phyloP scores from a whole-genome alignment of 352 stramenopile species.

The Albugo candida region DNA sequence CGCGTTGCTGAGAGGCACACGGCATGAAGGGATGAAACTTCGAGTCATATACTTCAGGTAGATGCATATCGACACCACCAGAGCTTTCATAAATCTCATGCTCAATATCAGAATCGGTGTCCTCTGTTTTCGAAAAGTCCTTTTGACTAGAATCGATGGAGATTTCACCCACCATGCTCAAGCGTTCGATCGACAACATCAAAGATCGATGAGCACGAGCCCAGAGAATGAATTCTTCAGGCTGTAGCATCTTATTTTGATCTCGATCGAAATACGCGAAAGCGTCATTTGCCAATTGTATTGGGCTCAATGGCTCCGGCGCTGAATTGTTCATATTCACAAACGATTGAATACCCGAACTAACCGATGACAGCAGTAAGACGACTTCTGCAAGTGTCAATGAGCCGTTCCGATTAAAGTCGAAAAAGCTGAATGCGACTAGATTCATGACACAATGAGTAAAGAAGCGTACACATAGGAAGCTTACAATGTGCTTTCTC shows the following conservation, averaged over 20 bases:
- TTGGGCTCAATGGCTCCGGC: constrained; percentile 1
- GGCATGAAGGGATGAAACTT: background rate
- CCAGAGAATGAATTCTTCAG: constrained; percentile 70
- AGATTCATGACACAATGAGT: background rate
- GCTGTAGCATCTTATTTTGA: constrained; percentile 21
- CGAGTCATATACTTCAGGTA: background rate
- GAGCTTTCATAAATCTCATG: constrained; percentile 10
- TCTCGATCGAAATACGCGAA: constrained; percentile 34
- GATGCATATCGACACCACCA: background rate
- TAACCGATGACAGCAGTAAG: constrained; percentile 64
- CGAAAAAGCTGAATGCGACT: constrained; percentile 60
- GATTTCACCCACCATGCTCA: constrained; percentile 50
- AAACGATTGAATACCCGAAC: constrained; percentile 27
- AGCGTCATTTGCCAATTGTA: constrained; percentile 27
- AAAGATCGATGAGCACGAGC: constrained; percentile 67
- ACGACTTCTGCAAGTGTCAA: constrained; percentile 52
- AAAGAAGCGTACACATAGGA: background rate
- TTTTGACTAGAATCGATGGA: constrained; percentile 38
- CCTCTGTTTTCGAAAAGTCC: constrained; percentile 36
- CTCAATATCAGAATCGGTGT: constrained; percentile 59
- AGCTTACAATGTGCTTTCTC: constrained; percentile 55
- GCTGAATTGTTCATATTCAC: background rate
- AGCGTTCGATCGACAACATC: constrained; percentile 69
- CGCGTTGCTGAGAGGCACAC: background rate
- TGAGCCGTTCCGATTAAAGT: constrained; percentile 63